phyloP scores from a whole-genome alignment of 2,329 filamentous ascomycete species.

The Cytospora paraplurivora region DNA sequence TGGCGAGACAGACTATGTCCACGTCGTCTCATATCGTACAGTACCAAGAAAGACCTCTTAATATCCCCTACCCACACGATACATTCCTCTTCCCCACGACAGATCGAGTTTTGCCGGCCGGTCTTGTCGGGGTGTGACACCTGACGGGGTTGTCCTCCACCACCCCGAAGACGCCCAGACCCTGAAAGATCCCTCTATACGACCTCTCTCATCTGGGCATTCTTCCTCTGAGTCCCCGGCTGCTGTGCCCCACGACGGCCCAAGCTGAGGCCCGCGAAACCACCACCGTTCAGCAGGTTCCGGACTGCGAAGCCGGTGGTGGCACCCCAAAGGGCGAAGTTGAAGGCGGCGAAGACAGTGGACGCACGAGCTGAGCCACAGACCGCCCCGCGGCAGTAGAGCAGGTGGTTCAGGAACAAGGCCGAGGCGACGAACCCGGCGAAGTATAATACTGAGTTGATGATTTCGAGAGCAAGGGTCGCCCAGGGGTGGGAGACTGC shows the following conservation, averaged over 20 bases:
- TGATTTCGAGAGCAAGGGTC: slow-evolving; percentile 50
- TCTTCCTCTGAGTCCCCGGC: slow-evolving; percentile 38
- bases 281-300: slow-evolving; percentile 49
- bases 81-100: slow-evolving; percentile 2
- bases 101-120: slow-evolving; percentile 16
- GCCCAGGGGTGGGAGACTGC: slow-evolving; percentile 52
- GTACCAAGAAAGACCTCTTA: too few species aligned
- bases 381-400: slow-evolving; percentile 59
- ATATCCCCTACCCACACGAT: neutral
- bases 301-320: slow-evolving; percentile 50
- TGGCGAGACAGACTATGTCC: slow-evolving; percentile 6
- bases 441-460: slow-evolving; percentile 61
- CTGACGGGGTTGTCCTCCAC: slow-evolving; percentile 4
- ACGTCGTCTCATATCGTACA: too few species aligned
- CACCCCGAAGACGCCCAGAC: slow-evolving; percentile 1
- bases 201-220: slow-evolving; percentile 44
- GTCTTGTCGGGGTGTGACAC: slow-evolving; percentile 13
- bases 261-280: slow-evolving; percentile 30
- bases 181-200: slow-evolving; percentile 29
- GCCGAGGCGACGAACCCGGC: slow-evolving; percentile 60
- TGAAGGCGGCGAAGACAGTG: slow-evolving; percentile 55
- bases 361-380: slow-evolving; percentile 58
- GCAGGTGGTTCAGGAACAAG: slow-evolving; percentile 56
- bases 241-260: slow-evolving; percentile 6
- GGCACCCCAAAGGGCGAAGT: slow-evolving; percentile 56